These are phyloP conservation scores for Ophiostoma sp. DNA, from an alignment of 2,329 filamentous ascomycete genomes.

Conservation along the genomic window DNA sequence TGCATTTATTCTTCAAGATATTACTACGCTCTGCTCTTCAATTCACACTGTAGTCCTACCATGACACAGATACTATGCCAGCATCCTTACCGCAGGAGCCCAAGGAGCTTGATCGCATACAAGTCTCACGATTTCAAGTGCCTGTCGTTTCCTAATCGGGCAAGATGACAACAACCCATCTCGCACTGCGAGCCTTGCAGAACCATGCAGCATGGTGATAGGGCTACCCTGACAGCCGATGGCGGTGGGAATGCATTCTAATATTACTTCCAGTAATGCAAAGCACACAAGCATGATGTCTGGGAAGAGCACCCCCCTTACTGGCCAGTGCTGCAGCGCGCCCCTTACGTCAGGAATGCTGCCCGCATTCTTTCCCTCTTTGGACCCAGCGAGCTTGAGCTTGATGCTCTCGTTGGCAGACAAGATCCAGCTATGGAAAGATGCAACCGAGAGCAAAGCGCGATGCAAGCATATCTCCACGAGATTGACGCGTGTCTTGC, in stretches of 20 bases:
- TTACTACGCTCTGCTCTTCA: no score
- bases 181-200: not conserved
- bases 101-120: no score
- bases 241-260: not conserved
- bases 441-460: not conserved
- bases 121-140: not conserved
- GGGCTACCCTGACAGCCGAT: not conserved
- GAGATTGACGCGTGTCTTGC: conserved; percentile 7
- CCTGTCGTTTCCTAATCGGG: not conserved
- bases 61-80: no score
- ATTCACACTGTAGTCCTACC: no score
- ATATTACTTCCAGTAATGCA: not conserved
- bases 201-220: not conserved
- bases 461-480: not conserved
- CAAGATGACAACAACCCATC: not conserved
- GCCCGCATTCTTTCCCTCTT: not conserved
- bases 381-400: not conserved
- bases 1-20: no score
- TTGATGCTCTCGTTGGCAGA: not conserved
- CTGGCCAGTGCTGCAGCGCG: not conserved
- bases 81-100: no score
- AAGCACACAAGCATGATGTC: not conserved
- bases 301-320: not conserved
- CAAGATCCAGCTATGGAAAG: not conserved
- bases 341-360: conserved; percentile 10